These are phyloP conservation scores for Diaporthe capsici DNA, from an alignment of 2,329 filamentous ascomycete species.

Conservation along the genomic window DNA sequence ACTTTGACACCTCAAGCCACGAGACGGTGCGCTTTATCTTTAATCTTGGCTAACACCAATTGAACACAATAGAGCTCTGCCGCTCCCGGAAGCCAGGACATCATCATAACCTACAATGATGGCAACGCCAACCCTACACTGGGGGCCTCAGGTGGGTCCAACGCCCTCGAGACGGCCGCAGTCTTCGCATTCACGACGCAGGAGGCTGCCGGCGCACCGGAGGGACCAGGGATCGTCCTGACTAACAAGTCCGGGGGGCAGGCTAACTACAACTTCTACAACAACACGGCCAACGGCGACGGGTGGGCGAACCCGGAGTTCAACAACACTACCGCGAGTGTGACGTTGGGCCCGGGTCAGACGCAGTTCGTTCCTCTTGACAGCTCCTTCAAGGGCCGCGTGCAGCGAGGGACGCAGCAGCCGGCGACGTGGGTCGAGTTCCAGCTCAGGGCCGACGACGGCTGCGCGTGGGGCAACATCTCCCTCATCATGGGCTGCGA, in stretches of 20 bases:
- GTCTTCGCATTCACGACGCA: background rate
- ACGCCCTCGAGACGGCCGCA: background rate
- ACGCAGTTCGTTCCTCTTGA: background rate
- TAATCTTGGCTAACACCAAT: background rate
- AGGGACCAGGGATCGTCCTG: conserved; percentile 5
- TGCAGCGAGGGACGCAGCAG: conserved; percentile 54
- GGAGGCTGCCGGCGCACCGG: background rate
- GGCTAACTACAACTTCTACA: conserved; percentile 25
- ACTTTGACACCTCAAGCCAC: background rate
- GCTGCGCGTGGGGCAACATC: conserved; percentile 55
- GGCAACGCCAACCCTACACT: conserved; percentile 43
- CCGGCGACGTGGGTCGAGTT: conserved; percentile 58
- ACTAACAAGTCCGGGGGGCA: conserved; percentile 25
- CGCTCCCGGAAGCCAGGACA: conserved; percentile 55
- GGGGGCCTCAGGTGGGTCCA: conserved; percentile 23
- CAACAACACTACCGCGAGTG: conserved; percentile 13
- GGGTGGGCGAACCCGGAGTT: conserved; percentile 23
- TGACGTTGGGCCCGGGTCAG: background rate
- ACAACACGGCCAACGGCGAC: conserved; percentile 7
- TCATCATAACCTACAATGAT: conserved; percentile 55
- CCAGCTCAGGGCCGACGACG: conserved; percentile 54
- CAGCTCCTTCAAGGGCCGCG: conserved; percentile 20
- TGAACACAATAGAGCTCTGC: conserved; percentile 49
- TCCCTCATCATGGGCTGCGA: conserved; percentile 55
- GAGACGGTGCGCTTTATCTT: background rate